Base-by-base conservation (phyloP, 2,329 filamentous ascomycete genomes). In the Decorospora gaudefroyi region DNA sequence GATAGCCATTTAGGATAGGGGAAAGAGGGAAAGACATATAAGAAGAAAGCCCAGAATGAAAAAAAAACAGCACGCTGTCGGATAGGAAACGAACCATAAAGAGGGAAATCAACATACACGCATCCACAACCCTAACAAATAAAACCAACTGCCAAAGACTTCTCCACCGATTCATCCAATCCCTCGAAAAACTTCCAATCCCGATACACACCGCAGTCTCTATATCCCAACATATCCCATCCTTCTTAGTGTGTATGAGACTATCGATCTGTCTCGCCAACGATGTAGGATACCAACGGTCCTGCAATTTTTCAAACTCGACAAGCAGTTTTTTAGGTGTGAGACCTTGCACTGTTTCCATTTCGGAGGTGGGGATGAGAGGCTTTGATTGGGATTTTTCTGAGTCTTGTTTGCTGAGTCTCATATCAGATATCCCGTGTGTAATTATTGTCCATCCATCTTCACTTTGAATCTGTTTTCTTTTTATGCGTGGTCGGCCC, bases 391-490 rank as follows among this genome's bases (percentile, higher is more conserved):
- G 12, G 37, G 15, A 21, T 42, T 32, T 43, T 45, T 19, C 12
- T 16, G 3, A 12, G 19, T 25, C 25, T 5, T 31, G 16, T 9
- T 22, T 40, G 4, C 22, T 12, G 19, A 53, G 12, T 2, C 46
- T 49, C 7, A 59, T 15, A 1, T 46, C 53, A 9, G 50, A 42
- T 1, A 60, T 13, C 0, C 57, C 51, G 42, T 68, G 65, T 11
- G 66, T 67, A n/a, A 71, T 57, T 1, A 71, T 57, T 2, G 64
- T 71, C 69, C 69, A 71, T 3, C 68, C 69, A 53, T 71, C 67
- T 0, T 55, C 57, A 10, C 56, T 48, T 10, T 55, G 49, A 4
- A 70, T 49, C 36, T 65, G 46, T 30, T 56, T 58, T 34, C 65
- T 57, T 48, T 68, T 70, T 42, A 64, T 57, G 37, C 62, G 57